A percentile compares a stretch with the other conserved stretches of the same genome.
phyloP scores from a whole-genome alignment of 345 rosid species.

The Arabis alpina region DNA sequence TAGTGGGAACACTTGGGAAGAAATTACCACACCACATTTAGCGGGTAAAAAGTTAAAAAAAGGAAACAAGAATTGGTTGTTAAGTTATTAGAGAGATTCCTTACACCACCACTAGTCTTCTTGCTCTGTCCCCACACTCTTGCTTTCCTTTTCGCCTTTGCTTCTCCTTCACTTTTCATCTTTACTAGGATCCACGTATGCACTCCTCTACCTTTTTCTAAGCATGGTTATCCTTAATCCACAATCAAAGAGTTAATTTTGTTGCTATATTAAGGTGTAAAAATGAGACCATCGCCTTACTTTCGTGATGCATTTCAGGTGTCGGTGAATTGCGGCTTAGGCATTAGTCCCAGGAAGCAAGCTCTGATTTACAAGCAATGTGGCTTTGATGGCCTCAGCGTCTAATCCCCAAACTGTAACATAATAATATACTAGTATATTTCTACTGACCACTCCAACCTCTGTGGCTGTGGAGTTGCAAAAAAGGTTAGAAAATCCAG shows the following conservation, averaged over 20 bases:
- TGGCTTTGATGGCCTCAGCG: slow-evolving; percentile 92
- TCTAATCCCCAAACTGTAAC: slow-evolving; percentile 48
- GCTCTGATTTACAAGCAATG: slow-evolving; percentile 91
- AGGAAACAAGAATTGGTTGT: slow-evolving; percentile 3
- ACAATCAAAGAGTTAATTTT: not conserved
- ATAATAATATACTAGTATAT: slow-evolving; percentile 6
- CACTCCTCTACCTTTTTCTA: slow-evolving; percentile 5
- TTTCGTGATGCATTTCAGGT: slow-evolving; percentile 56
- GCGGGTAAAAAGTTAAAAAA: slow-evolving; percentile 12
- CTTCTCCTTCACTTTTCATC: slow-evolving; percentile 40
- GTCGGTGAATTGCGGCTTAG: slow-evolving; percentile 87
- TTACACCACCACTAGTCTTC: slow-evolving; percentile 40
- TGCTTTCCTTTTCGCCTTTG: slow-evolving; percentile 39
- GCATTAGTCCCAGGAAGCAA: slow-evolving; percentile 92
- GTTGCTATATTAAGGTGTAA: not conserved
- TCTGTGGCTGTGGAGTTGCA: slow-evolving; percentile 19
- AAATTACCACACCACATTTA: slow-evolving; percentile 29
- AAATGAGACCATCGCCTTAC: too few relatives aligned
- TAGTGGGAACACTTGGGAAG: slow-evolving; percentile 22
- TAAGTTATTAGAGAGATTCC: slow-evolving; percentile 36
- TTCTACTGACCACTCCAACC: slow-evolving; percentile 35
- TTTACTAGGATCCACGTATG: slow-evolving; percentile 39
- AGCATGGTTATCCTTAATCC: not conserved
- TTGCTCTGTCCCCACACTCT: slow-evolving; percentile 29
- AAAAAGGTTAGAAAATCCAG: slow-evolving; percentile 28